Base-by-base conservation (phyloP, 2,329 filamentous ascomycete species). In the Eurotiales sp. region DNA sequence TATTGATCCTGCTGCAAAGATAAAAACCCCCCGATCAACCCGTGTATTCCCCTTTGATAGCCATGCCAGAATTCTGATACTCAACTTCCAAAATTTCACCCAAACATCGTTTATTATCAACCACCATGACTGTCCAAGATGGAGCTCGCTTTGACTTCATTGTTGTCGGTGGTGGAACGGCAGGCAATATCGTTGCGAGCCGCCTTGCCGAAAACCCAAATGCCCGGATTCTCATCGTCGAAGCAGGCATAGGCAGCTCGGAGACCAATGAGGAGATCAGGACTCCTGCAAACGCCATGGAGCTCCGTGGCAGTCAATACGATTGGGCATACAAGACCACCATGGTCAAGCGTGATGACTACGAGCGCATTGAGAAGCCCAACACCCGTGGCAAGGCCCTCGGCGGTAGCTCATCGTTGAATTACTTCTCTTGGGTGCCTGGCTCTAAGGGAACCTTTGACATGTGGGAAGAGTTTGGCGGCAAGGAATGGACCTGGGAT, bases 401-500 rank as follows among this genome's bases (percentile, higher is more conserved):
- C 0, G 81, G 82, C 29, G 81, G 82, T n/a, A 79, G 76, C 53
- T 77, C 73, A 0, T 77, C 71, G 22, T 61, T 81, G 34, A 85
- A 85, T 67, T 85, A 84, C 64, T 83, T 78, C 65, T 83, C 81
- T 7, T 85, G 81, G 81, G 71, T 84, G 8, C 79, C 74, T 1
- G 81, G 81, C 2, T 77, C 72, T 52, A 76, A 76, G 48, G 71
- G 71, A 3, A 84, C 80, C 0, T 84, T 80, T 56, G 78, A 77
- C 56, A 62, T 68, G 39, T 77, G 74, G 74, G 70, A 60, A 19
- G 66, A 71, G 30, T 75, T 65, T 54, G 72, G 73, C 40, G 71
- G 70, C 1, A 54, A 67, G 10, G 66, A 69, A 4, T 85, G 82
- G 82, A 81, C 69, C 0, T 84, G 79, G 77, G 72, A 81, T 1